Conservation (phyloP, 805 yeast species). For the Cyberlindnera galapagoensis region DNA sequence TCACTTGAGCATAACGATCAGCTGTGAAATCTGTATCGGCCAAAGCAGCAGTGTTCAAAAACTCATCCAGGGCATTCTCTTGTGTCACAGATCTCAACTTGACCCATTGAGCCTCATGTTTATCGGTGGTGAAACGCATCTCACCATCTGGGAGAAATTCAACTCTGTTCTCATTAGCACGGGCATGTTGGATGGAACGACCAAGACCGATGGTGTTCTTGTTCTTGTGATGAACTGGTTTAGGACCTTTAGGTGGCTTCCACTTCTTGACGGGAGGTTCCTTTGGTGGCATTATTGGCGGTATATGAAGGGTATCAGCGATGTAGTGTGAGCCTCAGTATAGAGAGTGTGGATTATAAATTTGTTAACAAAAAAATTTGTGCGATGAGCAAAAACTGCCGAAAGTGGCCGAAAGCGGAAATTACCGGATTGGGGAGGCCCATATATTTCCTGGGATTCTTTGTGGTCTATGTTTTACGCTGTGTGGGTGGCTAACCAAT, state of each 20-base stretch:
- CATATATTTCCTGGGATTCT: no score
- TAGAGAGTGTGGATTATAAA: background rate
- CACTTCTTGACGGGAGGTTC: conserved; percentile 55
- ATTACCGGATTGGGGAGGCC: no score
- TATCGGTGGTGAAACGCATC: conserved; percentile 79
- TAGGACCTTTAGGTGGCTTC: conserved; percentile 90
- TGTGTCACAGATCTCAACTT: conserved; percentile 91
- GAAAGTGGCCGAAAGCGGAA: no score
- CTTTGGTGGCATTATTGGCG: conserved; percentile 38
- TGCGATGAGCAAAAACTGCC: no score
- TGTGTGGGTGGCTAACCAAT: no score
- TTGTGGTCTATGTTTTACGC: no score
- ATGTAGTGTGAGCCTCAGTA: background rate
- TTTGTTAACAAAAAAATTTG: no score
- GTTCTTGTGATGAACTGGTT: conserved; percentile 78
- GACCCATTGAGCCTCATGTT: conserved; percentile 83
- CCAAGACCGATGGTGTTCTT: conserved; percentile 84
- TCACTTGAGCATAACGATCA: conserved; percentile 75
- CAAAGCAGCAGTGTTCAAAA: conserved; percentile 88
- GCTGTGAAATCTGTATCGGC: conserved; percentile 97
- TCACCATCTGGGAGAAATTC: conserved; percentile 80
- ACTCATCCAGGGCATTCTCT: conserved; percentile 89
- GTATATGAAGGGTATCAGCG: conserved; percentile 1
- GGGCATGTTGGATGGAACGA: conserved; percentile 68
- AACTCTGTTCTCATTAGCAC: conserved; percentile 61